Evolutionary conservation across 2,329 filamentous ascomycete genomes (phyloP), one percentile per base, ranked within the genome.

Genomic region (Cladosporium velox): DNA sequence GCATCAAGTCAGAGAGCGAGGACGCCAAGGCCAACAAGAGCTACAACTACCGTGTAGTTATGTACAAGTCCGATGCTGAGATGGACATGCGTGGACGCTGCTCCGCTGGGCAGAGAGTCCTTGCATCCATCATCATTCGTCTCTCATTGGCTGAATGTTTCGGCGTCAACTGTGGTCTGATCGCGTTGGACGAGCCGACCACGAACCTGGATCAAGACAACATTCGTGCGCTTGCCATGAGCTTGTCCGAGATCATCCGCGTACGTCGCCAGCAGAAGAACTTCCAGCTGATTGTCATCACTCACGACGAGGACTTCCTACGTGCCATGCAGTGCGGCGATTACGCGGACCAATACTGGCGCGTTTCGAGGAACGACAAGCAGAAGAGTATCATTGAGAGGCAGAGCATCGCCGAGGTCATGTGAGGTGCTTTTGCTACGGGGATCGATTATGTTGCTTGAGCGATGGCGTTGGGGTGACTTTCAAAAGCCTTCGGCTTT

Each of bases 61-160:
- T 99, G 95, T 88, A 97, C 72, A 99, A 99, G 82, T 90, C 94
- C 76, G 93, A 96, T 74, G 92, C 91, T 0, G 95, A 99, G 79
- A 97, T 99, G 93, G 95, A 99, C 81, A 99, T 99, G 95, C 92
- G 95, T 69, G 96, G 95, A 1, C 91, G 95, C 65, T 99, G 95
- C 84, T 96, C 91, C 71, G 95, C 95, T 1, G 95, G 95, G 3
- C 95, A 99, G 78, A 97, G 96, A 79, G 94, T 99, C 32, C 87
- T 99, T 32, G 95, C 95, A 4, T 93, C 90, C 78, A 99, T 99
- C 81, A 96, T 99, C 79, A 97, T 99, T 78, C 93, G 95, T 1
- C 87, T 99, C 32, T 95, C 96, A 14, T 86, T 99, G 57, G 95
- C 95, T 3, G 95, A 99, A 79, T 97, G 93, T 72, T 99, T 99